Evolutionary conservation across 2,329 filamentous ascomycete genomes (phyloP).

Genomic region (Colletotrichum magnum): DNA sequence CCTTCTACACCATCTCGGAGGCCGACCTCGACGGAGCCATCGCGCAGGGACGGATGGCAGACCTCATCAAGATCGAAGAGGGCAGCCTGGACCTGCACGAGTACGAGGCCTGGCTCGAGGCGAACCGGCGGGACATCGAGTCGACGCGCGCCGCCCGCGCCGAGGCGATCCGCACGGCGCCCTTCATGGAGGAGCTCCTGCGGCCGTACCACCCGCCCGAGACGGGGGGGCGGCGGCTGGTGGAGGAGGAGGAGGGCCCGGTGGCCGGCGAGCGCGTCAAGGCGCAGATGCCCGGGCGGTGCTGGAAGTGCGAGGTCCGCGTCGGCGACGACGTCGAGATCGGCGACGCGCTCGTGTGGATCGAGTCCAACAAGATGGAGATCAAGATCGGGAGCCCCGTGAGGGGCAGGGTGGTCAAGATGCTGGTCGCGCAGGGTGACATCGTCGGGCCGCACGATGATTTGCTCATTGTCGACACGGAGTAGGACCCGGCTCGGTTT

Average conservation of each 20-base stretch:
- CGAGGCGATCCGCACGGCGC: constrained; percentile 45
- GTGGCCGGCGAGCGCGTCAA: constrained; percentile 45
- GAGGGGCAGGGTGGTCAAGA: constrained; percentile 45
- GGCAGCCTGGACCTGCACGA: constrained; percentile 48
- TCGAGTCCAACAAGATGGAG: constrained; percentile 57
- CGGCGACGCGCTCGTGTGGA: constrained; percentile 50
- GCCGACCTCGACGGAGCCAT: constrained; percentile 45
- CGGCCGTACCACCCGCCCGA: constrained; percentile 45
- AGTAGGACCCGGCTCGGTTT: not conserved
- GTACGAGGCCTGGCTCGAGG: constrained; percentile 51
- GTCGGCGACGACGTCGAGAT: constrained; percentile 45
- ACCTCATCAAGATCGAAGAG: constrained; percentile 47
- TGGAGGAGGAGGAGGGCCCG: not conserved
- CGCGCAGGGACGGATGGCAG: constrained; percentile 32
- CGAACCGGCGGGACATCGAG: constrained; percentile 47
- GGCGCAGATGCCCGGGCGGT: constrained; percentile 52
- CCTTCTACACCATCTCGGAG: constrained; percentile 50
- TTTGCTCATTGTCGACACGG: constrained; percentile 44
- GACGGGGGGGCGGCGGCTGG: constrained; percentile 15
- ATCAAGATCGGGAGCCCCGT: constrained; percentile 51
- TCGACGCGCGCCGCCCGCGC: constrained; percentile 42
- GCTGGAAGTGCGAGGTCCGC: constrained; percentile 50
- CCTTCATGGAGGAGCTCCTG: constrained; percentile 49
- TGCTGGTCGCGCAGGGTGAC: constrained; percentile 47
- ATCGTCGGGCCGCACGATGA: constrained; percentile 49